phyloP scores from a whole-genome alignment of 306 rosid genomes.

The Crataegus laevigata region DNA sequence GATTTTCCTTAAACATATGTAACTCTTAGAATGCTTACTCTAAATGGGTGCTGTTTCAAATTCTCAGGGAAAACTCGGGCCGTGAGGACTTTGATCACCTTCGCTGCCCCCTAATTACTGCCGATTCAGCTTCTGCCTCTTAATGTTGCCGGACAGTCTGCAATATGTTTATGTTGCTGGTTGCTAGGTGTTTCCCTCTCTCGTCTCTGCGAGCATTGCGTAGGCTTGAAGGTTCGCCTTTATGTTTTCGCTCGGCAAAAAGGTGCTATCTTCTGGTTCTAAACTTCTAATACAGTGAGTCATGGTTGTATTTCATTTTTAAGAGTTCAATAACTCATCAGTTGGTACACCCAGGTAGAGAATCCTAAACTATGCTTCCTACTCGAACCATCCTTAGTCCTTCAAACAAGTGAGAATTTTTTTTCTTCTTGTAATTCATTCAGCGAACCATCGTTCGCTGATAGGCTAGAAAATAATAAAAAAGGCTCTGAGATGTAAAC shows the following conservation, averaged over 20 bases:
- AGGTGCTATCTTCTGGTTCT: neutral
- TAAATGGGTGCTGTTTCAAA: neutral
- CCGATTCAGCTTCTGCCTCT: neutral
- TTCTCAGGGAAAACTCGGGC: conserved; percentile 6
- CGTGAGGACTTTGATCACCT: neutral
- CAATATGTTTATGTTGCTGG: neutral
- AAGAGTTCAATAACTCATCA: neutral
- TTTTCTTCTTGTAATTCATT: neutral
- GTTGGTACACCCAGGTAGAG: neutral
- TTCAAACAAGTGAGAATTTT: neutral
- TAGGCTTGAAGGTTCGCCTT: neutral
- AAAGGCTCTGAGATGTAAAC: neutral
- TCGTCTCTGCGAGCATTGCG: neutral
- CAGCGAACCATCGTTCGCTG: neutral
- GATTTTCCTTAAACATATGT: neutral
- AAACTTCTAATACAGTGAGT: neutral
- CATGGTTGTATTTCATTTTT: neutral
- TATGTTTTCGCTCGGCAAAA: neutral
- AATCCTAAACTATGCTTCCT: neutral
- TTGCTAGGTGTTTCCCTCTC: neutral
- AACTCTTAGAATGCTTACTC: neutral
- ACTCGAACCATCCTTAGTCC: neutral
- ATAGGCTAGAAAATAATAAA: neutral
- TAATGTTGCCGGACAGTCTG: neutral
- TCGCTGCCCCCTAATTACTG: neutral